Base-by-base conservation (phyloP, 805 yeast species). In the Candida montana region DNA sequence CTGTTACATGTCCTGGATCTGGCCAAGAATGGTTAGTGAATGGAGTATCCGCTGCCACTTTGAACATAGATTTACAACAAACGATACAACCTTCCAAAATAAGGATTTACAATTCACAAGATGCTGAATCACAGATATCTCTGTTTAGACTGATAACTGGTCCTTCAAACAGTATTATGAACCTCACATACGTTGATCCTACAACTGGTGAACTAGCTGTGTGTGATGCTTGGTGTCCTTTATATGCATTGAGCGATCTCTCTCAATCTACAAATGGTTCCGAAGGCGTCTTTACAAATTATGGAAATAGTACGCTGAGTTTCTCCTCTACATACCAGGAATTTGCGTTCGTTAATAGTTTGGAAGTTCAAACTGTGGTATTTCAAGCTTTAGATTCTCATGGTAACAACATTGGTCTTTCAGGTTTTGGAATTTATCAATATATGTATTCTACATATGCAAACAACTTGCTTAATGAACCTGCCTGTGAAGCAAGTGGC, bases 191-290 rank as follows among this genome's bases (percentile, higher is more conserved):
- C 54, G 66, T 84, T 18, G 91, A 91, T 56, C 95, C 95, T 3
- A 46, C 57, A 0, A 72, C 87, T 2, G 78, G 82, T 37, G 63
- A 68, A n/a, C 38, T 72, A 3, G 58, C 64, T 13, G 65, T 65
- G 55, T 93, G 99, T 68, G 96, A 89, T 60, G 95, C 96, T 1
- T 82, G 77, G 74, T 93, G 99, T 62, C 95, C 96, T 1, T 65
- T 91, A 20, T 63, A 72, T 2, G 68, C 69, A 23, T 58, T 60
- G 11, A 42, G 68, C 0, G 54, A 59, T 3, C 58, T 82, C 35
- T 3, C 39, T 3, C 31, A 7, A 11, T 11, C 30, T 7, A 32
- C 41, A 2, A 40, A 53, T 27, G 32, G 35, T 13, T 20, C 48
- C 1, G 41, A 44, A n/a, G 12, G 12, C 12, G 7, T 30, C 12